A percentile compares a stretch with the other conserved stretches of the same genome.
Evolutionary conservation across 371 early-diverging fungal species (phyloP).

Genomic region (Cokeromyces recurvatus): DNA sequence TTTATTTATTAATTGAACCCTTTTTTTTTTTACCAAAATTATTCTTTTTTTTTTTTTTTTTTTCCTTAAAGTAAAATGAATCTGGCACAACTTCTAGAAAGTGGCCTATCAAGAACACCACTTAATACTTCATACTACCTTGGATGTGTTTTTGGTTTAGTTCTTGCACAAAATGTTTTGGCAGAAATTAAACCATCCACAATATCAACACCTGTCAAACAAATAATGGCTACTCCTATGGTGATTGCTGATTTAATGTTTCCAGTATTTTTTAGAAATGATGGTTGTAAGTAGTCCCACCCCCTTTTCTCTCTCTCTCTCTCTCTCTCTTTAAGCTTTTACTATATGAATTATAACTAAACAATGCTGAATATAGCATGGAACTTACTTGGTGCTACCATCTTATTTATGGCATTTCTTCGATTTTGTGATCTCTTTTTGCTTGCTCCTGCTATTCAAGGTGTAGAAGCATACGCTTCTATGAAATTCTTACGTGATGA

Average conservation of each 20-base stretch:
- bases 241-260: not conserved
- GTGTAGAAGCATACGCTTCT: slow-evolving; percentile 5
- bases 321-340: too few species aligned
- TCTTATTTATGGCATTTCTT: slow-evolving; percentile 12
- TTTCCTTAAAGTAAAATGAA: too few species aligned
- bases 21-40: too few species aligned
- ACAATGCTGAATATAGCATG: slow-evolving; percentile 1
- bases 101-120: slow-evolving; percentile 12
- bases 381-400: slow-evolving; percentile 15
- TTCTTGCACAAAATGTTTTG: slow-evolving; percentile 4
- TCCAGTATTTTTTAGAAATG: slow-evolving; percentile 1
- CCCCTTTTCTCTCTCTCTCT: too few species aligned
- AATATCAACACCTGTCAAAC: slow-evolving; percentile 2
- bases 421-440: slow-evolving; percentile 12
- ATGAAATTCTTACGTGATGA: not conserved
- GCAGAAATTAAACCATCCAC: slow-evolving; percentile 2
- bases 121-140: slow-evolving; percentile 11
- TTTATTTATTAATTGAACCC: too few species aligned
- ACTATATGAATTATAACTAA: not conserved
- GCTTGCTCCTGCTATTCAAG: slow-evolving; percentile 9
- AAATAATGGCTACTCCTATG: slow-evolving; percentile 5
- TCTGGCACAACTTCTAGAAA: too few species aligned
- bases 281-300: slow-evolving; percentile 7
- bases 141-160: not conserved
- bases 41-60: too few species aligned